These are phyloP conservation scores for Potentilla sterilis DNA, from an alignment of 306 rosid genomes.

Conservation along the genomic window DNA sequence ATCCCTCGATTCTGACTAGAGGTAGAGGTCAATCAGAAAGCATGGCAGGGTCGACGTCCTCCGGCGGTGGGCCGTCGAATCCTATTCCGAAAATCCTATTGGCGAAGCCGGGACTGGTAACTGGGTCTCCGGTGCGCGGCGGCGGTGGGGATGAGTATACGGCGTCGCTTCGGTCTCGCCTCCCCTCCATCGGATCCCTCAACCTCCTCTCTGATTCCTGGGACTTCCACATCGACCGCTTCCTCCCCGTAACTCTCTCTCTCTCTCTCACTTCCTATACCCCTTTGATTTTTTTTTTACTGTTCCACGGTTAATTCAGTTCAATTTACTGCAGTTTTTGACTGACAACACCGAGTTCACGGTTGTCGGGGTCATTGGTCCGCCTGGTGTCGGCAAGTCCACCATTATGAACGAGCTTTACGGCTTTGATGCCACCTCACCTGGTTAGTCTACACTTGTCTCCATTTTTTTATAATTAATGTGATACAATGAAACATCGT, in stretches of 20 bases:
- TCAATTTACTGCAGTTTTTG: slow-evolving; percentile 51
- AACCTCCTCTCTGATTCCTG: slow-evolving; percentile 89
- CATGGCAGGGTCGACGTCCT: background rate
- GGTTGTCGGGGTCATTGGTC: slow-evolving; percentile 85
- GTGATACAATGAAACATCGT: background rate
- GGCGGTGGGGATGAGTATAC: slow-evolving; percentile 60
- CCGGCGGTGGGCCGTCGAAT: slow-evolving; percentile 37
- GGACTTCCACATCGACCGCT: slow-evolving; percentile 89
- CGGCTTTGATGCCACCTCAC: slow-evolving; percentile 74
- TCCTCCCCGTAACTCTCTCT: slow-evolving; percentile 61
- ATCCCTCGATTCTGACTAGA: too few species aligned
- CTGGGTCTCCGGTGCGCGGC: slow-evolving; percentile 62
- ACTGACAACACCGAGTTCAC: slow-evolving; percentile 83
- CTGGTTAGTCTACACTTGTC: slow-evolving; percentile 51
- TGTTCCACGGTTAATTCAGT: background rate
- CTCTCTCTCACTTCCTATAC: background rate
- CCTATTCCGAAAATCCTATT: slow-evolving; percentile 78
- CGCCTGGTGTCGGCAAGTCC: slow-evolving; percentile 85
- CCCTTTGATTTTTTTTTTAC: background rate
- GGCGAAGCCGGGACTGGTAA: slow-evolving; percentile 72
- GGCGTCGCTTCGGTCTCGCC: slow-evolving; percentile 62
- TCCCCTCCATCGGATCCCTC: slow-evolving; percentile 80
- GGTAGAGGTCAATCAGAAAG: too few species aligned
- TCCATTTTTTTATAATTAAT: background rate
- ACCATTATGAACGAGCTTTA: slow-evolving; percentile 83